Base-by-base conservation (phyloP, 1,284 basidiomycete species). In the Gymnopus androsaceus region DNA sequence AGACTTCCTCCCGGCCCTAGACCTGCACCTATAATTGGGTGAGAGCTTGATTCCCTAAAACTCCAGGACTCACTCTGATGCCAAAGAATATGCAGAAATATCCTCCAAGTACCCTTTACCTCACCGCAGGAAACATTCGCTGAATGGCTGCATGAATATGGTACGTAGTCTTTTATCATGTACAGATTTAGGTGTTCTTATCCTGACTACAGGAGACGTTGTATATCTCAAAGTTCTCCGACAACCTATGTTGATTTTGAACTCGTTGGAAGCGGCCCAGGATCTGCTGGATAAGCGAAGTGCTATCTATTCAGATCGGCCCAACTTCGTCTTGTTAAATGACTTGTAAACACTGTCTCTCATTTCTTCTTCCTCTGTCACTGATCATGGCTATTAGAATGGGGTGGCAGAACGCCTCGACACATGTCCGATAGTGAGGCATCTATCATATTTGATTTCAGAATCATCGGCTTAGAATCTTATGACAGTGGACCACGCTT, bases 201-300 rank as follows among this genome's bases (percentile, higher is more conserved):
- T 11, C 28, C 15, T 28, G 41, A 8, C 41, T 9, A 15, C 55
- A 79, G 78, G 78, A 56, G 73, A 76, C 54, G 61, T 80, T 47
- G 60, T 79, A 28, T 70, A 75, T 61, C 57, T 78, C 47, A 67
- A 64, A 30, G 62, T 79, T 40, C 69, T 80, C 49, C 70, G 73
- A 31, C 72, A 76, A 58, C 69, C 73, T 1, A 71, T 79, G 62
- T 59, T 81, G 47, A 68, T 81, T 53, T 61, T 81, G 44, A 77
- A 73, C 65, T 69, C 70, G 59, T 57, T 74, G 48, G 68, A 75
- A 55, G 71, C 69, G 23, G 74, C 74, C 30, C 70, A 71, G 37
- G 78, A 82, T 58, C 67, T 81, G 23, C 64, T 81, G 28, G 79
- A 81, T 48, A 79, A 74, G 63, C 70, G 75, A 51, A 74, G 78